phyloP scores from a whole-genome alignment of 2,329 filamentous ascomycete genomes.

The Ophiostoma piceae region DNA sequence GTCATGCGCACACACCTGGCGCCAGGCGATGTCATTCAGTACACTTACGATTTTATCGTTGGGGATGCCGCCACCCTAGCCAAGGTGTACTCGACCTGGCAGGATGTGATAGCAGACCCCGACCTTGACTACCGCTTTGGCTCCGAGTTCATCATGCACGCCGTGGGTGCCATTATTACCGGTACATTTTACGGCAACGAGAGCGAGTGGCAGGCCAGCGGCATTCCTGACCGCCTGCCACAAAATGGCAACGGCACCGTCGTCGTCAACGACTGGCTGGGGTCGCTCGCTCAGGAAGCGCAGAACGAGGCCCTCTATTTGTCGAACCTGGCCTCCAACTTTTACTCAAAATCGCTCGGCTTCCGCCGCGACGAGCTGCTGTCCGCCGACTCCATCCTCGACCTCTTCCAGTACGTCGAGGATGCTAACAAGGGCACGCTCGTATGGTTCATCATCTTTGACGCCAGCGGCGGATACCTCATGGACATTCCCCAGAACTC shows the following conservation, averaged over 20 bases:
- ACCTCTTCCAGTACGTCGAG: conserved; percentile 52
- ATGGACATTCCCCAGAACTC: conserved; percentile 50
- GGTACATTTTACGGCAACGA: conserved; percentile 58
- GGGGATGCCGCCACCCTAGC: conserved; percentile 45
- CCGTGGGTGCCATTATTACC: conserved; percentile 51
- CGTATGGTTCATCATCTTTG: conserved; percentile 59
- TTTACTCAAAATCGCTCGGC: conserved; percentile 55
- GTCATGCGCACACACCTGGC: conserved; percentile 52
- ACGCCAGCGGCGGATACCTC: conserved; percentile 56
- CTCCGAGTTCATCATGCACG: conserved; percentile 50
- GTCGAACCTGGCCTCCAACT: conserved; percentile 45
- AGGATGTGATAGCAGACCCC: conserved; percentile 50
- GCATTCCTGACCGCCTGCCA: conserved; percentile 47
- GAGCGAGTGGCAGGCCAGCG: conserved; percentile 49
- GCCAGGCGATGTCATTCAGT: conserved; percentile 53
- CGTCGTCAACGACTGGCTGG: conserved; percentile 59
- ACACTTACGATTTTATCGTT: conserved; percentile 51
- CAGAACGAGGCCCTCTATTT: conserved; percentile 46
- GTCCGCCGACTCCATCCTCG: conserved; percentile 39
- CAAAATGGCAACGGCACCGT: conserved; percentile 37
- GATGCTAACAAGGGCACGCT: conserved; percentile 45
- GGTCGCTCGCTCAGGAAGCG: conserved; percentile 49
- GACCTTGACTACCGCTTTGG: conserved; percentile 54
- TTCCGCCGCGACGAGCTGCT: conserved; percentile 48
- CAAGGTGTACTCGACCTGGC: conserved; percentile 52